These are phyloP conservation scores for Ogataea kodamae DNA, from an alignment of 805 yeast genomes.

Conservation along the genomic window DNA sequence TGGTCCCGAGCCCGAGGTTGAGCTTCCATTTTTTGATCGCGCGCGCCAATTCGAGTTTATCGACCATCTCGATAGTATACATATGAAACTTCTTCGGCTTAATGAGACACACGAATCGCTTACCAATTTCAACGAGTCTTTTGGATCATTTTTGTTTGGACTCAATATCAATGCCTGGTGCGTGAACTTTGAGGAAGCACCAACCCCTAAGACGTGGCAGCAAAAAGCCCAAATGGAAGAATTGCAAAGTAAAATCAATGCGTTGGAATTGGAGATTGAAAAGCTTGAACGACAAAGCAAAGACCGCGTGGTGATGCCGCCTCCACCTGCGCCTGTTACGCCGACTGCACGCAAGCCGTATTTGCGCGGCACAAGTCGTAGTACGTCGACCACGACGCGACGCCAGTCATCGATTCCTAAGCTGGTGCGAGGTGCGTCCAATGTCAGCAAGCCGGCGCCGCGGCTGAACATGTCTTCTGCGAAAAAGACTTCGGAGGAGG, in stretches of 20 bases:
- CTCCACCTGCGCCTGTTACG: conserved; percentile 17
- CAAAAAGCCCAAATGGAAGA: conserved; percentile 19
- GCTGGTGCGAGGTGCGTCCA: conserved; percentile 13
- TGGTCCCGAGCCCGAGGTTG: conserved; percentile 7
- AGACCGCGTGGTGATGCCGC: conserved; percentile 24
- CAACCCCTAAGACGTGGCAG: conserved; percentile 23
- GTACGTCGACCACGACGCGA: conserved; percentile 2
- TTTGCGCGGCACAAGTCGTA: conserved; percentile 13
- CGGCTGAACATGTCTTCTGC: conserved; percentile 20
- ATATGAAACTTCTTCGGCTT: conserved; percentile 53
- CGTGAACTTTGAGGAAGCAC: conserved; percentile 54
- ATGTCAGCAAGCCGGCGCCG: conserved; percentile 4
- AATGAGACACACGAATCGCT: conserved; percentile 60
- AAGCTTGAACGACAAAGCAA: conserved; percentile 11
- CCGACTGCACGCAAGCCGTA: conserved; percentile 7
- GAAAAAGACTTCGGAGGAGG: conserved; percentile 9
- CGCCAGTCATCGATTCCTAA: conserved; percentile 20
- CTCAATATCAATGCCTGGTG: conserved; percentile 85
- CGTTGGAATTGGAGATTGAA: conserved; percentile 16
- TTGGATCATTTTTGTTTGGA: conserved; percentile 71
- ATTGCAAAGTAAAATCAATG: conserved; percentile 18
- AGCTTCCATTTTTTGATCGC: conserved; percentile 24
- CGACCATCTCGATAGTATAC: conserved; percentile 34
- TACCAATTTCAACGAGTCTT: conserved; percentile 64
- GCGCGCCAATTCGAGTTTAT: conserved; percentile 19